Evolutionary conservation across 352 stramenopile species (phyloP).

Genomic region (Phytophthora melonis): DNA sequence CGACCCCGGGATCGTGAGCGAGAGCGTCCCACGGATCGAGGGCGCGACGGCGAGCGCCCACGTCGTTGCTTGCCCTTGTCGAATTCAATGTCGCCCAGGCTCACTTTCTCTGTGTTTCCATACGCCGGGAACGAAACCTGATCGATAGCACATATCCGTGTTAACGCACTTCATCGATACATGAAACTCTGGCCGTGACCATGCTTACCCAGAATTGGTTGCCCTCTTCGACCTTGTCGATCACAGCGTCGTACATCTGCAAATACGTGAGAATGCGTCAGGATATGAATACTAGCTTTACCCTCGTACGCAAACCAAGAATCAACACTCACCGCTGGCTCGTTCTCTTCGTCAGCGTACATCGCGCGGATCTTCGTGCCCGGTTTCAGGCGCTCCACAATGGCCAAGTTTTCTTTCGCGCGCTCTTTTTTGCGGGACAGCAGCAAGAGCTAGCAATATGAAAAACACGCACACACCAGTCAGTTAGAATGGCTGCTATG

Average conservation of each 20-base stretch:
- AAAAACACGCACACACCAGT: background rate
- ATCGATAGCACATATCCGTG: background rate
- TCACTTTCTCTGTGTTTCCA: constrained; percentile 95
- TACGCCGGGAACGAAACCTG: constrained; percentile 97
- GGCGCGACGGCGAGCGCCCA: constrained; percentile 45
- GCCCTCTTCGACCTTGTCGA: constrained; percentile 93
- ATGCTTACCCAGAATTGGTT: constrained; percentile 74
- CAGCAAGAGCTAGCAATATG: constrained; percentile 71
- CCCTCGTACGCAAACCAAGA: background rate
- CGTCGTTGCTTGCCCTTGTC: constrained; percentile 39
- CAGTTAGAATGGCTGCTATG: background rate
- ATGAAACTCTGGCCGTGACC: background rate
- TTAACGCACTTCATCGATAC: background rate
- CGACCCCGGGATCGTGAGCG: constrained; percentile 41
- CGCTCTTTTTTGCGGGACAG: constrained; percentile 75
- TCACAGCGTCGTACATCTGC: constrained; percentile 96
- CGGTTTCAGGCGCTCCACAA: constrained; percentile 81
- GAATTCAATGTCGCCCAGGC: constrained; percentile 95
- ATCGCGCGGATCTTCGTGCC: constrained; percentile 94
- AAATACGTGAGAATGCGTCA: constrained; percentile 5
- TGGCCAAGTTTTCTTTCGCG: constrained; percentile 66
- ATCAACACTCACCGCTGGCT: constrained; percentile 63
- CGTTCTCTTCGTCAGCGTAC: constrained; percentile 97
- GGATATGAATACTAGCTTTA: background rate
- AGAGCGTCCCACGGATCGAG: constrained; percentile 48